Evolutionary conservation across 768 basidiomycete species (phyloP).

Genomic region (Cubamyces sp.): DNA sequence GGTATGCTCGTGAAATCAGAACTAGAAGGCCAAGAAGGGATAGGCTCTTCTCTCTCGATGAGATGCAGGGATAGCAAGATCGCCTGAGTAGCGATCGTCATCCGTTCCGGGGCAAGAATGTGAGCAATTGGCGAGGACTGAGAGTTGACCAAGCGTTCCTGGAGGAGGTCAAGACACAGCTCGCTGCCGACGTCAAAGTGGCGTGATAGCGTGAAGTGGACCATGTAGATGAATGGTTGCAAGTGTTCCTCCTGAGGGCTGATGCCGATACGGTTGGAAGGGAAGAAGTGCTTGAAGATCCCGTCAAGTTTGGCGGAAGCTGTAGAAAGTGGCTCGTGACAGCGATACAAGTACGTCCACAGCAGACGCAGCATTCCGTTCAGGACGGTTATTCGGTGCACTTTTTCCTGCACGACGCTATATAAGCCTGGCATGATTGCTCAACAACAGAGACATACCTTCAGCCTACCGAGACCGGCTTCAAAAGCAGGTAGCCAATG

Average conservation of each 20-base stretch:
- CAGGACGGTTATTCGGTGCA: constrained; percentile 67
- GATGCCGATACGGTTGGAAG: constrained; percentile 61
- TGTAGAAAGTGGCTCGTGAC: constrained; percentile 81
- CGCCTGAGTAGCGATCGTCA: constrained; percentile 76
- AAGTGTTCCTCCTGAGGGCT: constrained; percentile 75
- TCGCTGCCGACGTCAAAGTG: constrained; percentile 87
- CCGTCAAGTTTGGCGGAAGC: constrained; percentile 80
- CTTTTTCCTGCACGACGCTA: constrained; percentile 63
- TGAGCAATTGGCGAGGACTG: constrained; percentile 46
- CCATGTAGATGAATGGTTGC: constrained; percentile 75
- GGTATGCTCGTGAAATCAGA: constrained; percentile 64
- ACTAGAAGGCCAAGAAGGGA: constrained; percentile 80
- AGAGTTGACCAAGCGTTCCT: constrained; percentile 58
- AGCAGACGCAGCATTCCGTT: constrained; percentile 83
- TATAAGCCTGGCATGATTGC: constrained; percentile 14
- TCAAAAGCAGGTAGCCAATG: constrained; percentile 82
- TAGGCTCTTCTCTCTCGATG: constrained; percentile 70
- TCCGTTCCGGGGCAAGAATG: constrained; percentile 69
- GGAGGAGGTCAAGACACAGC: constrained; percentile 77
- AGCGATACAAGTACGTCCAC: constrained; percentile 96
- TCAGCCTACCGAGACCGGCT: constrained; percentile 71
- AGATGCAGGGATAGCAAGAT: constrained; percentile 70
- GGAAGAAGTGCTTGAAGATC: constrained; percentile 79
- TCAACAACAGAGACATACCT: constrained; percentile 51
- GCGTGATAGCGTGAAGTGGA: constrained; percentile 82